Conservation (phyloP, 345 rosid species). For the Bruguiera gymnorhiza region DNA sequence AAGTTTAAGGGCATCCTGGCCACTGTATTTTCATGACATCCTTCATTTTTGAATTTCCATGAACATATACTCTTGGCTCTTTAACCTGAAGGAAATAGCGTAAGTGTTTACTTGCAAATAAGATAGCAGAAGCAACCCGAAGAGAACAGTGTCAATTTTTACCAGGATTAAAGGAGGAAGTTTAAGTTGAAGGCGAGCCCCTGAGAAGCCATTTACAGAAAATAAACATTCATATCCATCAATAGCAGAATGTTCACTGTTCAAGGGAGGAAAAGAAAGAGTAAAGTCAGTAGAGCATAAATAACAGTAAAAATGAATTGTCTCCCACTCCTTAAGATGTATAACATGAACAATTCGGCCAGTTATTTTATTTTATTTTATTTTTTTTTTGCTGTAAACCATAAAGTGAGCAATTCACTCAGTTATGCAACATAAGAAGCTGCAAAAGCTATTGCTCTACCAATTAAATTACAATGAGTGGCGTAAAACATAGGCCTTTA, state of each 20-base stretch:
- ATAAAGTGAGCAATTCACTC: too few relatives aligned
- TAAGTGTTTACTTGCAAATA: background rate
- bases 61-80: constrained; percentile 66
- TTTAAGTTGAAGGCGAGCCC: constrained; percentile 43
- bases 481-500: too few relatives aligned
- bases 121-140: background rate
- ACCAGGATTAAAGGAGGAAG: constrained; percentile 71
- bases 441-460: too few relatives aligned
- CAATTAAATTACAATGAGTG: too few relatives aligned
- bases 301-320: background rate
- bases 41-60: constrained; percentile 39
- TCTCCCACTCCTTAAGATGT: background rate
- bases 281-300: background rate
- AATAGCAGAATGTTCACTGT: constrained; percentile 66
- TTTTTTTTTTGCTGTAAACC: too few relatives aligned
- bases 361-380: too few relatives aligned
- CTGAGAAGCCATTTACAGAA: constrained; percentile 57
- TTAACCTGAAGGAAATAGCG: constrained; percentile 49
- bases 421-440: too few relatives aligned
- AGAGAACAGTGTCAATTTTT: constrained; percentile 10
- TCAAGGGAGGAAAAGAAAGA: background rate
- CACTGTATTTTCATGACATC: constrained; percentile 39
- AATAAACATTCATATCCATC: constrained; percentile 75
- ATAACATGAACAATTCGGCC: too few relatives aligned
- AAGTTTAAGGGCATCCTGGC: constrained; percentile 61